Evolutionary conservation across 495 filamentous ascomycete genomes (phyloP), one percentile per base, ranked within the genome.

Genomic region (Penicillium subrubescens): DNA sequence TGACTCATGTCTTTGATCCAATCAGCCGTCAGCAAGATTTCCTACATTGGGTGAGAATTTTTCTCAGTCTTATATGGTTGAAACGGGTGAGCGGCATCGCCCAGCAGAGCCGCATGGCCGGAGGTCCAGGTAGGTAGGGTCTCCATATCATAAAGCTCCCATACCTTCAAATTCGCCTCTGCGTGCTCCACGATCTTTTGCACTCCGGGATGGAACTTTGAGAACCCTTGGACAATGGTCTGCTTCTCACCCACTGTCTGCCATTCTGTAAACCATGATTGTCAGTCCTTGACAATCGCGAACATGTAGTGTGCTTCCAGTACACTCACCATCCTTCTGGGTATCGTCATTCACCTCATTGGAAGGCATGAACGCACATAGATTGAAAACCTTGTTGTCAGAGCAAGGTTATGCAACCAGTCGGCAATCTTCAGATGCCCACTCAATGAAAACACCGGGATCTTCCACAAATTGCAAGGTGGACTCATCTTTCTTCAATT

Each of bases 131-230:
- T 81, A 0, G 80, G 77, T 8, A 89, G 68, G 8, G 71, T 39
- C 23, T 81, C 73, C 82, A 88, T 88, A 63, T 89, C 86, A 12
- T 83, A 77, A n/a, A 90, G 69, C 34, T 80, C 76, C 85, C 86
- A 89, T 0, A 88, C 79, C 51, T 83, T 86, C 14, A 87, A 65
- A 21, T 71, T 77, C 0, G 77, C 55, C 31, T 82, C 77, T 0
- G 81, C 81, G 14, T 78, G 77, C 0, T 71, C 60, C 3, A 86
- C 61, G 1, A 86, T 71, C 29, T 72, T 67, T 48, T 75, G 63
- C 19, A 87, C 69, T 1, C 56, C 69, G 0, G 82, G 75, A 8
- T 74, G 73, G 60, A 87, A 88, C 8, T 73, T 65, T 2, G 37
- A 74, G 58, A 81, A 88, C 0, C 81, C 79, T 0, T 79, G 64